These are phyloP conservation scores for Hypoxylon sp. DNA, from an alignment of 2,329 filamentous ascomycete genomes.

Conservation along the genomic window DNA sequence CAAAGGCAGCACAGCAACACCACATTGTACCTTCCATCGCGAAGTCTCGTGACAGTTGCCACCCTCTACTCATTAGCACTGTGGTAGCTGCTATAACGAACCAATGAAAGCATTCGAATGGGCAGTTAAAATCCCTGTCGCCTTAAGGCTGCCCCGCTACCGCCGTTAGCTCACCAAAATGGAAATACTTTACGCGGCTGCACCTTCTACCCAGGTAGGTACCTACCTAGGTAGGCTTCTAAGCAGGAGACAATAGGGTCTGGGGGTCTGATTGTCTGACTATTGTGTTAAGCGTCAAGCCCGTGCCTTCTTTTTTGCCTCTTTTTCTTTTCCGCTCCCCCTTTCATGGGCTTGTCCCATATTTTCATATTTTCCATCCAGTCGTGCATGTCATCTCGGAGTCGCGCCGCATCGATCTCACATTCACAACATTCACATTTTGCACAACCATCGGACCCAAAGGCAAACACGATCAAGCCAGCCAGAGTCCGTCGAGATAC, in stretches of 20 bases:
- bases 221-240: neutral
- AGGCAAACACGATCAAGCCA: neutral
- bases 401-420: neutral
- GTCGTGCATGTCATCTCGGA: neutral
- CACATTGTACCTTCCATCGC: no score
- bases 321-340: neutral
- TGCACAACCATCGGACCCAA: neutral
- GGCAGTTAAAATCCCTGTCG: conserved; percentile 25
- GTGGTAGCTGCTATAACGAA: no score
- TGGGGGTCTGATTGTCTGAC: no score
- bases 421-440: neutral
- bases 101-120: no score
- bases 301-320: neutral
- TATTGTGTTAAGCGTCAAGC: neutral
- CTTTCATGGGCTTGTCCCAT: neutral
- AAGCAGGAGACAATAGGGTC: neutral
- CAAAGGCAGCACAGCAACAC: neutral
- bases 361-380: neutral
- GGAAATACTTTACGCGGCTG: conserved; percentile 39
- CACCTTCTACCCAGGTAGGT: conserved; percentile 8
- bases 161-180: conserved; percentile 30
- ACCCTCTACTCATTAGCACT: no score
- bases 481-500: neutral
- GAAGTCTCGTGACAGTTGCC: no score
- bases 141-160: neutral